These are phyloP conservation scores for Pichia sp. DNA, from an alignment of 1,139 yeast species.

Conservation along the genomic window DNA sequence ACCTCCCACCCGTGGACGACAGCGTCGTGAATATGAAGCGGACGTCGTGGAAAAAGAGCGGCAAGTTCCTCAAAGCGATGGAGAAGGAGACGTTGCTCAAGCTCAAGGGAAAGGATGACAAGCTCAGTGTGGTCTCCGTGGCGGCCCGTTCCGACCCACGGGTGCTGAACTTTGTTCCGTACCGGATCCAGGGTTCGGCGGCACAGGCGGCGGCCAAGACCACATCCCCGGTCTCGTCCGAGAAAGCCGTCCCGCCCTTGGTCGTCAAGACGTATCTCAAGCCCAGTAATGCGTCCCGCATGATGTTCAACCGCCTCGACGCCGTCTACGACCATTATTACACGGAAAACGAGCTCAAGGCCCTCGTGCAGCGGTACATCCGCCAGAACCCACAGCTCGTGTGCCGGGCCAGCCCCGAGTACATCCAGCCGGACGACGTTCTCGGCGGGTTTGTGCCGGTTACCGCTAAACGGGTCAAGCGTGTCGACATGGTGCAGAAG, in stretches of 20 bases:
- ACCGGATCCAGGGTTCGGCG: constrained; percentile 37
- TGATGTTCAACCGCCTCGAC: constrained; percentile 45
- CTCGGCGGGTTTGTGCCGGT: constrained; percentile 25
- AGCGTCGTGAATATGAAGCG: constrained; percentile 61
- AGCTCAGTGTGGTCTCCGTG: constrained; percentile 52
- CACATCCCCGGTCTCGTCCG: neutral
- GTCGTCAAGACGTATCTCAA: constrained; percentile 44
- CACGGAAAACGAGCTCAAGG: constrained; percentile 50
- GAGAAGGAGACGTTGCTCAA: constrained; percentile 65
- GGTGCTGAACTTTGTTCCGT: constrained; percentile 60
- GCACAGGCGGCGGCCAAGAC: too few species aligned
- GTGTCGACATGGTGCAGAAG: constrained; percentile 41
- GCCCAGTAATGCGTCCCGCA: constrained; percentile 49
- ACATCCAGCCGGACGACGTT: constrained; percentile 51
- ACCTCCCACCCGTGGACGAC: constrained; percentile 52
- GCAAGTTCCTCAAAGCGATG: constrained; percentile 80
- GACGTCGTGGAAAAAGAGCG: constrained; percentile 85
- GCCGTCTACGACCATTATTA: constrained; percentile 41
- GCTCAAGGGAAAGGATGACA: constrained; percentile 76
- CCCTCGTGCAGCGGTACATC: constrained; percentile 53
- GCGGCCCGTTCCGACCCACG: constrained; percentile 44
- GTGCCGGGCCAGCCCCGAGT: constrained; percentile 42
- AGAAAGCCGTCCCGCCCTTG: constrained; percentile 28
- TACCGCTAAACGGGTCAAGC: constrained; percentile 33
- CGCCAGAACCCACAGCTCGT: constrained; percentile 44